These are phyloP conservation scores for Cytospora leucostoma DNA, from an alignment of 2,329 filamentous ascomycete genomes.

Conservation along the genomic window DNA sequence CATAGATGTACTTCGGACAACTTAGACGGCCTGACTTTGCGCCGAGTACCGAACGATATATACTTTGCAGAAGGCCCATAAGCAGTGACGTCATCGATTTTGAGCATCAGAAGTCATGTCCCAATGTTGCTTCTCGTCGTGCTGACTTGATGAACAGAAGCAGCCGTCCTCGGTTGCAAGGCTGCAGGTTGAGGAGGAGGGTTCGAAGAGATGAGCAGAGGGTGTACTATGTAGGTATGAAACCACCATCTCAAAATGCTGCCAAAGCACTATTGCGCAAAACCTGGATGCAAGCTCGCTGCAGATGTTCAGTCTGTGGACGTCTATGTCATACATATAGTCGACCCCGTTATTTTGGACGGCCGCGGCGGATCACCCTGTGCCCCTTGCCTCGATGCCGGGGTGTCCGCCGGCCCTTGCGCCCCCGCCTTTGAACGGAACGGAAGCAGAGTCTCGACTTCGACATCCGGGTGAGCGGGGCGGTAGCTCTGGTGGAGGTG, in stretches of 20 bases:
- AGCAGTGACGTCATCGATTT: slow-evolving; percentile 19
- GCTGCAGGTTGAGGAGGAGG: not conserved
- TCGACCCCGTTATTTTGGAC: not conserved
- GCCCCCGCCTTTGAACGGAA: not conserved
- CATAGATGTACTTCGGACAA: slow-evolving; percentile 26
- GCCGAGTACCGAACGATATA: slow-evolving; percentile 28
- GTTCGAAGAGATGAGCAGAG: too few relatives aligned
- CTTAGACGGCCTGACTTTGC: slow-evolving; percentile 30
- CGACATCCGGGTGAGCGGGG: too few relatives aligned
- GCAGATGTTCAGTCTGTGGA: not conserved
- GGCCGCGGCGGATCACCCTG: not conserved
- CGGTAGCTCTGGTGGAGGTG: too few relatives aligned
- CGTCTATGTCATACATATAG: not conserved
- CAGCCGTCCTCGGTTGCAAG: not conserved
- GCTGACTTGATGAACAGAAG: not conserved
- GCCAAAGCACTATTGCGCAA: not conserved
- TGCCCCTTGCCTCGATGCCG: not conserved
- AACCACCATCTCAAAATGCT: not conserved
- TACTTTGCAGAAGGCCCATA: not conserved
- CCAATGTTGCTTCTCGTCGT: too few relatives aligned
- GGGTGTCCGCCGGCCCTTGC: not conserved
- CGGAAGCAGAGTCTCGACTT: not conserved
- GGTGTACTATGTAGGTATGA: not conserved
- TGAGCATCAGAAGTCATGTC: not conserved
- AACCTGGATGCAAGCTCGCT: not conserved